A percentile compares a stretch with the other conserved stretches of the same genome.
phyloP scores from a whole-genome alignment of 2,329 filamentous ascomycete species.

The Mycosphaerella sp. region DNA sequence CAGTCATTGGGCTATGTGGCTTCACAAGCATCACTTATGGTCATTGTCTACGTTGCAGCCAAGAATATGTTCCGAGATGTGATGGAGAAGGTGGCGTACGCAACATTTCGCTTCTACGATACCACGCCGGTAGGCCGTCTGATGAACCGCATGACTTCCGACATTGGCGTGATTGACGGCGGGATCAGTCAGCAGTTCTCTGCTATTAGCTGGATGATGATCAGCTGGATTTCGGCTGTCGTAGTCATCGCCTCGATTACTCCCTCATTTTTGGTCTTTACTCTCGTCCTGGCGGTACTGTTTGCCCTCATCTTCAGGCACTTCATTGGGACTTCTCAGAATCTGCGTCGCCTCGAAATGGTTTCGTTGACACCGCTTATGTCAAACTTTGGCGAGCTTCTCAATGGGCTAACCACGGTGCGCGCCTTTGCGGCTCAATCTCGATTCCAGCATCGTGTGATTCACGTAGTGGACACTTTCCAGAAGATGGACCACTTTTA shows the following conservation, averaged over 20 bases:
- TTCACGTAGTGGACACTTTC: slow-evolving; percentile 76
- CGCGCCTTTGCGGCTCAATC: slow-evolving; percentile 72
- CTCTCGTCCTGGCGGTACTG: slow-evolving; percentile 56
- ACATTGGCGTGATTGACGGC: slow-evolving; percentile 84
- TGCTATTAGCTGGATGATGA: slow-evolving; percentile 59
- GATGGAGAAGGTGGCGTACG: slow-evolving; percentile 65
- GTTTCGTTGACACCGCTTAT: slow-evolving; percentile 81
- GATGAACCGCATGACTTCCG: slow-evolving; percentile 87
- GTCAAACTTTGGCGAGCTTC: slow-evolving; percentile 83
- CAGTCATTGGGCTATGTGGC: slow-evolving; percentile 56
- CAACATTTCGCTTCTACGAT: slow-evolving; percentile 87
- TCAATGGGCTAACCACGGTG: slow-evolving; percentile 81
- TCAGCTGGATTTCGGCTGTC: slow-evolving; percentile 67
- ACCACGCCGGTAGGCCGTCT: slow-evolving; percentile 80
- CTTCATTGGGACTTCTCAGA: slow-evolving; percentile 79
- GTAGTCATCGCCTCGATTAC: slow-evolving; percentile 74
- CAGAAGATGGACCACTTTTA: slow-evolving; percentile 97
- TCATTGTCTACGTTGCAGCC: slow-evolving; percentile 74
- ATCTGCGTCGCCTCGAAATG: slow-evolving; percentile 77
- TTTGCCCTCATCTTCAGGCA: slow-evolving; percentile 69
- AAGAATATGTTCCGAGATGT: slow-evolving; percentile 67
- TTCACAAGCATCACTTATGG: slow-evolving; percentile 61
- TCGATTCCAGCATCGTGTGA: slow-evolving; percentile 73
- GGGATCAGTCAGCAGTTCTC: slow-evolving; percentile 72
- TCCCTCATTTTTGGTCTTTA: slow-evolving; percentile 67